Evolutionary conservation across 176 grass and related monocot species (phyloP).

Genomic region (Phragmites australis): DNA sequence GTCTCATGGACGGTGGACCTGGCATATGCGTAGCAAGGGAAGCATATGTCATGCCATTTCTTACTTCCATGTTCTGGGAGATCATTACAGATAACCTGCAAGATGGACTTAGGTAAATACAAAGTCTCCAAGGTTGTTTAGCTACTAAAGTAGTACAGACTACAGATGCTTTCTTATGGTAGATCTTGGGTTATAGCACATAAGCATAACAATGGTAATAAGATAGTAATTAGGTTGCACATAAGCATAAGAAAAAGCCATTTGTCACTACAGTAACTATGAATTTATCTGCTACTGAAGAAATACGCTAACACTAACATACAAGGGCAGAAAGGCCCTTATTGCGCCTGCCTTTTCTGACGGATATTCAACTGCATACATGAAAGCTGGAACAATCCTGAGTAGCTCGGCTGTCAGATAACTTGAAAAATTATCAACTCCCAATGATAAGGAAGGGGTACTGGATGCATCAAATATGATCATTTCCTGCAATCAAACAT

Average conservation of each 20-base stretch:
- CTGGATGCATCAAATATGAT: conserved; percentile 31
- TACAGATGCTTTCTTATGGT: neutral
- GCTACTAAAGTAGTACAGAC: neutral
- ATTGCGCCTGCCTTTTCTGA: neutral
- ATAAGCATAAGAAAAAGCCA: neutral
- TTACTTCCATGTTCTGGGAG: conserved; percentile 18
- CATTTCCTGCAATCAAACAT: conserved; percentile 20
- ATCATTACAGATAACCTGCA: conserved; percentile 19
- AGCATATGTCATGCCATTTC: neutral
- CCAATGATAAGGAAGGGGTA: conserved; percentile 5
- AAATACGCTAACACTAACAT: neutral
- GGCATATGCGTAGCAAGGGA: conserved; percentile 2
- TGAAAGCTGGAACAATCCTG: conserved; percentile 14
- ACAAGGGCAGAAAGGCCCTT: neutral
- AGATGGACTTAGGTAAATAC: neutral
- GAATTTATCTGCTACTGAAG: neutral
- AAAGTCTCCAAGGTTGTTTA: neutral
- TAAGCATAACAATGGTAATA: neutral
- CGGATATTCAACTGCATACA: neutral
- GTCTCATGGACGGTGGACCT: neutral
- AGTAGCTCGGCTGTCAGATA: conserved; percentile 8
- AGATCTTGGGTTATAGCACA: neutral
- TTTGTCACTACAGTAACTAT: neutral
- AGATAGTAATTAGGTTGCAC: neutral
- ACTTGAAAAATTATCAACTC: neutral